Base-by-base conservation (phyloP, 345 rosid genomes). In the Pseudoturritis turrita region DNA sequence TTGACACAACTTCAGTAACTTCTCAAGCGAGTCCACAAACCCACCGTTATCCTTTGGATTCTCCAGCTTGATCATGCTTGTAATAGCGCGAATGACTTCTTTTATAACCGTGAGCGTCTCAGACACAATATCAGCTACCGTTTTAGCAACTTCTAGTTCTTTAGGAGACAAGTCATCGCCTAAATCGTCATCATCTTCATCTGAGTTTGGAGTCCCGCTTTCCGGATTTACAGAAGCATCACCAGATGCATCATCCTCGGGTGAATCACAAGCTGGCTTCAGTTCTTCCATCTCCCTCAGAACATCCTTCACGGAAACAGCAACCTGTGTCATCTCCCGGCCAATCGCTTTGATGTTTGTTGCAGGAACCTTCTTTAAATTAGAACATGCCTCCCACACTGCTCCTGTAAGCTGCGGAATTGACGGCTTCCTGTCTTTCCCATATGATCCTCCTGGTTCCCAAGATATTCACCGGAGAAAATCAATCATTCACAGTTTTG, bases 261-360 rank as follows among this genome's bases (percentile, higher is more conserved):
- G 47, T 33, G 75, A 62, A 3, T 33, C 36, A 31, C 74, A 74
- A 60, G 66, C 83, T 60, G 88, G 87, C 75, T 87, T 87, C 23
- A 92, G 86, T 76, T 92, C 98, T 51, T 90, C 81, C 89, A 92
- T 83, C 86, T 90, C 96, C 17, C 96, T 88, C 70, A 92, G 82
- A 68, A 86, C 98, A 80, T 92, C 96, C 83, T 87, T 86, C 68
- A 88, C 55, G 19, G 93, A 84, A 75, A 84, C 89, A 35, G 89
- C 90, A 3, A 92, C 88, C 58, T 84, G 85, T 7, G 88, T 82
- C 93, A 92, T 84, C 19, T 79, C 90, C 13, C 88, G 84, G 49
- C 96, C 91, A 58, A 92, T 81, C 7, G 91, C 96, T 56, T 84
- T 82, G 41, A 88, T 80, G 73, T 92, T 90, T 60, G 96, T 76